phyloP scores from a whole-genome alignment of 148 eudicot genomes.

The Spergularia marina region DNA sequence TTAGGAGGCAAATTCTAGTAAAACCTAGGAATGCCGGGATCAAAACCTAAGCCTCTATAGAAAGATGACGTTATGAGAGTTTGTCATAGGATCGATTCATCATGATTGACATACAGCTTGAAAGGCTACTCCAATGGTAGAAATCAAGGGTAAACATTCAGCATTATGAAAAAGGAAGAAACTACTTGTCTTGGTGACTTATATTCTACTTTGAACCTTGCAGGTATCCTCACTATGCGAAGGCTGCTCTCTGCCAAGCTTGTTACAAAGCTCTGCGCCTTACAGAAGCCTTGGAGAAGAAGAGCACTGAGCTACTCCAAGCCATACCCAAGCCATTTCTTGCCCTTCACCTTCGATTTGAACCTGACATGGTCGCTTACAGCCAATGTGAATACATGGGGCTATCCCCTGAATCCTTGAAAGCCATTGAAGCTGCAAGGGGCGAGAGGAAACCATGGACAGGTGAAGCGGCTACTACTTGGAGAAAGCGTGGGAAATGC shows the following conservation, averaged over 20 bases:
- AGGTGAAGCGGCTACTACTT: conserved; percentile 72
- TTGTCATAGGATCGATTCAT: too few species aligned
- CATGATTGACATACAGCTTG: neutral
- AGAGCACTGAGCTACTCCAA: conserved; percentile 58
- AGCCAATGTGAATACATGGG: conserved; percentile 79
- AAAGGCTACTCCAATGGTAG: neutral
- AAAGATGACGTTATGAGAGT: too few species aligned
- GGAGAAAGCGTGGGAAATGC: conserved; percentile 95
- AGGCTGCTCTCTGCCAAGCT: conserved; percentile 84
- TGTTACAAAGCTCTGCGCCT: conserved; percentile 82
- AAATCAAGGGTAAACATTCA: neutral
- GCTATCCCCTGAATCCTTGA: conserved; percentile 54
- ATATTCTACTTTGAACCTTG: conserved; percentile 16
- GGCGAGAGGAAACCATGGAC: conserved; percentile 89
- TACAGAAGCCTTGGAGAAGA: conserved; percentile 55
- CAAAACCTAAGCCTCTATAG: too few species aligned
- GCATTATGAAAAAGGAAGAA: neutral
- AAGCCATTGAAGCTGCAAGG: conserved; percentile 72
- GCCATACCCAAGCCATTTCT: conserved; percentile 97
- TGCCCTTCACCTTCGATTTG: conserved; percentile 91
- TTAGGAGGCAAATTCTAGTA: too few species aligned
- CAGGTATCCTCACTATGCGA: conserved; percentile 84
- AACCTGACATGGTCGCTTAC: conserved; percentile 98
- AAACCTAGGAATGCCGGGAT: too few species aligned
- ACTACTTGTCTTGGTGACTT: neutral